Percentiles rank a stretch among this genome's conserved stretches.
Evolutionary conservation across 2,329 filamentous ascomycete species (phyloP).

Genomic region (Xylaria sp.): DNA sequence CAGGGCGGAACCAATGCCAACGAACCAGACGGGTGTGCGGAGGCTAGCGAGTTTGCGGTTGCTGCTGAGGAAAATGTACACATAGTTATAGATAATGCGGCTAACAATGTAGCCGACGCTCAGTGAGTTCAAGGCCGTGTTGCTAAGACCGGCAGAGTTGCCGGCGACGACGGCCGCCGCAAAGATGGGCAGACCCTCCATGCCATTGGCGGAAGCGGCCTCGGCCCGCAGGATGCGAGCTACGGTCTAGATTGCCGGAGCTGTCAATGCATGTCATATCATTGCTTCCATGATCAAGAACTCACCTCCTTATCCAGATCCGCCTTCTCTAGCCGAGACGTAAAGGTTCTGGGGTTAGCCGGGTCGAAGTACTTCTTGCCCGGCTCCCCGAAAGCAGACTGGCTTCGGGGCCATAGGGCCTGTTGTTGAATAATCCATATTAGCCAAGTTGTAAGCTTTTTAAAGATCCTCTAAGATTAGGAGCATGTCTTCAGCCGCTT

Average conservation of each 20-base stretch:
- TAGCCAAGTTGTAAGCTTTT: slow-evolving; percentile 9
- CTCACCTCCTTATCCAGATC: slow-evolving; percentile 48
- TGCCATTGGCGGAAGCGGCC: slow-evolving; percentile 44
- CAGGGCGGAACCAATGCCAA: slow-evolving; percentile 35
- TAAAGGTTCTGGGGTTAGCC: slow-evolving; percentile 44
- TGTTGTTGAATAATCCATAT: slow-evolving; percentile 17
- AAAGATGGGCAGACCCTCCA: slow-evolving; percentile 49
- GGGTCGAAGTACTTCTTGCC: slow-evolving; percentile 47
- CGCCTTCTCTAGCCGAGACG: slow-evolving; percentile 41
- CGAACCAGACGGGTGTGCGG: slow-evolving; percentile 44
- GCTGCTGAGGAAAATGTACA: slow-evolving; percentile 47
- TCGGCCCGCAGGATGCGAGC: slow-evolving; percentile 46
- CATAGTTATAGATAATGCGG: slow-evolving; percentile 45
- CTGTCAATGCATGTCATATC: not conserved
- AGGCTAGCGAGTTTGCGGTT: slow-evolving; percentile 40
- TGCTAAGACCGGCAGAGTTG: slow-evolving; percentile 42
- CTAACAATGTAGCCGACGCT: slow-evolving; percentile 43
- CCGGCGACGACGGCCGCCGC: slow-evolving; percentile 48
- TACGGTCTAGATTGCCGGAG: slow-evolving; percentile 34
- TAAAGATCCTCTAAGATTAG: too few relatives aligned
- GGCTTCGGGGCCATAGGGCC: slow-evolving; percentile 44
- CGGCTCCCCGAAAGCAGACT: slow-evolving; percentile 48
- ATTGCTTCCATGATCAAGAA: not conserved
- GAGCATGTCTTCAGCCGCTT: not conserved
- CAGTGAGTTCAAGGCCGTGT: slow-evolving; percentile 40